These are phyloP conservation scores for Globisporangium radiosum DNA, from an alignment of 352 stramenopile species.

Conservation along the genomic window DNA sequence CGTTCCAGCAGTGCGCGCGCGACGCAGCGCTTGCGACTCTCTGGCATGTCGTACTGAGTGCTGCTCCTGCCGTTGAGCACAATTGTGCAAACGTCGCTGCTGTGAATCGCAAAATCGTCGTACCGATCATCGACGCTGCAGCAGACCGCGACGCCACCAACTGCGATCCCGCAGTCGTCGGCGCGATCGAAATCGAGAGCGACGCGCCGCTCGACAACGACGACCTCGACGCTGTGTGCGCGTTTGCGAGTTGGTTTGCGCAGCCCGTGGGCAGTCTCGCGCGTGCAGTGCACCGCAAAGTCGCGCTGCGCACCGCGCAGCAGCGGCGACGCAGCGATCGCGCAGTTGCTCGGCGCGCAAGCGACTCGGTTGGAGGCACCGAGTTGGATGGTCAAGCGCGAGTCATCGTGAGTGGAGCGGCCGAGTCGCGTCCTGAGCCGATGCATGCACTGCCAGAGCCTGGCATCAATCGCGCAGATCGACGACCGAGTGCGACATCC, in stretches of 20 bases:
- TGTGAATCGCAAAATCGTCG: too few species aligned
- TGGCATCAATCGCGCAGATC: too few species aligned
- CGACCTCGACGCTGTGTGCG: constrained; percentile 1
- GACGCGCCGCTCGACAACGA: background rate
- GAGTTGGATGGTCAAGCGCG: background rate
- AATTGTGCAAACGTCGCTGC: too few species aligned
- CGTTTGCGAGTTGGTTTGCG: constrained; percentile 7
- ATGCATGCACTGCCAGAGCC: too few species aligned
- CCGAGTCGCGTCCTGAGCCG: too few species aligned
- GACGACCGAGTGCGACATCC: too few species aligned
- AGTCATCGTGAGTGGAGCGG: too few species aligned
- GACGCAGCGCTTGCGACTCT: background rate
- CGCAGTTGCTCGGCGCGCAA: too few species aligned
- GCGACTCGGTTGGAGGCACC: background rate
- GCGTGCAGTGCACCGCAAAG: constrained; percentile 4
- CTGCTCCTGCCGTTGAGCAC: background rate
- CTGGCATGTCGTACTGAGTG: constrained; percentile 6
- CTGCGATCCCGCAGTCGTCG: constrained; percentile 4
- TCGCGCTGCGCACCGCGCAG: background rate
- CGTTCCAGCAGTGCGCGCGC: background rate
- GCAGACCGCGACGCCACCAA: background rate
- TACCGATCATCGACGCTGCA: too few species aligned
- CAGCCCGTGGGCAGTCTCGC: constrained; percentile 1
- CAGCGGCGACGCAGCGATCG: background rate
- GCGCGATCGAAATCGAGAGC: constrained; percentile 2